phyloP scores from a whole-genome alignment of 1,284 basidiomycete genomes.

The Ustilago tritici region DNA sequence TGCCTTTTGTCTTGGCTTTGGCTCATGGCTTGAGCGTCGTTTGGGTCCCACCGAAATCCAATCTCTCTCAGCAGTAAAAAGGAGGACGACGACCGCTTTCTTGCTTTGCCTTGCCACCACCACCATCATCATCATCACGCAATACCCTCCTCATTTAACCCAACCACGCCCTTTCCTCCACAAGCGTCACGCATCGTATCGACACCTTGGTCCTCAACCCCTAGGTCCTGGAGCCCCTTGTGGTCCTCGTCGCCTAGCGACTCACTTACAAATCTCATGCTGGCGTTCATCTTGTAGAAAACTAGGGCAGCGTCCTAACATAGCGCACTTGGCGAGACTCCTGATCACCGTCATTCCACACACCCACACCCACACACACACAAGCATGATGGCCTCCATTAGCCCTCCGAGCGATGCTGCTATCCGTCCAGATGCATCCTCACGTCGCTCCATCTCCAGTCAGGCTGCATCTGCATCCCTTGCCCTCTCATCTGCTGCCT shows the following conservation, averaged over 20 bases:
- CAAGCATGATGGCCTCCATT: conserved; percentile 21
- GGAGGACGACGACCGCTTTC: too few relatives aligned
- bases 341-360: not conserved
- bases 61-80: too few relatives aligned
- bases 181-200: too few relatives aligned
- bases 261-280: conserved; percentile 4
- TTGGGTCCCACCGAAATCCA: too few relatives aligned
- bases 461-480: conserved; percentile 39
- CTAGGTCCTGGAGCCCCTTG: too few relatives aligned
- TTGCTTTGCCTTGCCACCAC: too few relatives aligned
- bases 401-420: conserved; percentile 3
- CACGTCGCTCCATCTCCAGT: conserved; percentile 39
- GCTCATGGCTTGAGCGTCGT: too few relatives aligned
- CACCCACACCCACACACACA: not conserved
- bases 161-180: too few relatives aligned
- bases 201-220: too few relatives aligned
- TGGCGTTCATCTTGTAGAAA: not conserved
- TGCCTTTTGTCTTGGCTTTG: too few relatives aligned
- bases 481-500: conserved; percentile 12
- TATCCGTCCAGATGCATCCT: conserved; percentile 11
- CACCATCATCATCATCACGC: too few relatives aligned
- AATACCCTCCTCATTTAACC: too few relatives aligned
- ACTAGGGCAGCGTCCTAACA: conserved; percentile 15
- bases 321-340: not conserved
- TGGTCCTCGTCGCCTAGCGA: not conserved